Percentiles rank a stretch among this genome's conserved stretches.
phyloP scores from a whole-genome alignment of 2,329 filamentous ascomycete species.

The Colletotrichum orchidophilum region DNA sequence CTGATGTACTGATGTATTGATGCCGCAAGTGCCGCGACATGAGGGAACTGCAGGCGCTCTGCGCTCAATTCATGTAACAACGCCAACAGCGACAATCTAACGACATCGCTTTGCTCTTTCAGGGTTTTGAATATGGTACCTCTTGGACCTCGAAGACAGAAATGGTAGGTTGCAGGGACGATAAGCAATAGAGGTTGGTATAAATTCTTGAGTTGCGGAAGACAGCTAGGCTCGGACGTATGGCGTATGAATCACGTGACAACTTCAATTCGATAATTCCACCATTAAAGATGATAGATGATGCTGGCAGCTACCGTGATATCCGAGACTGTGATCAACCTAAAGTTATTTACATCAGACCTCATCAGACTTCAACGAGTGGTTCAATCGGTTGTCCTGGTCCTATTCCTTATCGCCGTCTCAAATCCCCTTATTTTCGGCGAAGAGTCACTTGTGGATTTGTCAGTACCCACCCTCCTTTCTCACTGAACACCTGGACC shows the following conservation, averaged over 20 bases:
- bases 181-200: background rate
- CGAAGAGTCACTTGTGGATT: conserved; percentile 27
- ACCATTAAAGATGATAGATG: background rate
- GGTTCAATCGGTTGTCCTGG: background rate
- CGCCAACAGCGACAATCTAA: background rate
- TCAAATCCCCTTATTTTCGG: conserved; percentile 1
- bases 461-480: conserved; percentile 12
- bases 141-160: background rate
- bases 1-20: conserved; percentile 13
- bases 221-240: background rate
- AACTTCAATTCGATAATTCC: background rate
- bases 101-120: background rate
- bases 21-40: background rate
- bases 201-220: background rate
- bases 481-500: background rate
- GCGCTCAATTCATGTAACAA: background rate
- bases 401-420: background rate
- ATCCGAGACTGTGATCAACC: background rate
- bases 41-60: background rate
- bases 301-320: background rate
- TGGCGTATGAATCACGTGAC: background rate
- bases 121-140: no score
- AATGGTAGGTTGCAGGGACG: background rate
- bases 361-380: background rate
- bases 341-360: background rate